These are phyloP conservation scores for Aspergillus pseudonomiae DNA, from an alignment of 2,329 filamentous ascomycete genomes.

Conservation along the genomic window DNA sequence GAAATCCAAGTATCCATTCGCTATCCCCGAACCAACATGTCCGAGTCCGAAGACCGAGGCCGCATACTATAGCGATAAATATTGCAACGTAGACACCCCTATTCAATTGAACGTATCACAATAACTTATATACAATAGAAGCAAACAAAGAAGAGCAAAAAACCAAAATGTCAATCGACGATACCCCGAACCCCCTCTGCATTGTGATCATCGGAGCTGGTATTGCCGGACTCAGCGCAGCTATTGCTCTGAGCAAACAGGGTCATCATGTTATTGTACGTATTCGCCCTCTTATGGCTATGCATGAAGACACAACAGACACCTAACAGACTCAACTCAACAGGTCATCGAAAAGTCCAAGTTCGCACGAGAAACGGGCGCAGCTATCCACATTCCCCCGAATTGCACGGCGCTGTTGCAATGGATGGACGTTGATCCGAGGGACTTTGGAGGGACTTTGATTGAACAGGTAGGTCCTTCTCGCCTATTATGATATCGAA, in stretches of 20 bases:
- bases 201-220: conserved; percentile 37
- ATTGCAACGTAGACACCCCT: not conserved
- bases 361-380: conserved; percentile 29
- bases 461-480: conserved; percentile 21
- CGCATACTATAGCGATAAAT: not conserved
- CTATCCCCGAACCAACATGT: not conserved
- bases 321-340: not conserved
- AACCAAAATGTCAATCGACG: not conserved
- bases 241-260: conserved; percentile 36
- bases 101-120: not conserved
- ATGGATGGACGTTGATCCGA: conserved; percentile 27
- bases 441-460: conserved; percentile 27
- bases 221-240: conserved; percentile 37
- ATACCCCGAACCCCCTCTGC: conserved; percentile 14
- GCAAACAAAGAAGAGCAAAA: not conserved
- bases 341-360: conserved; percentile 34
- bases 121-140: not conserved
- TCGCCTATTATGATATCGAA: not conserved
- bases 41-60: conserved; percentile 9
- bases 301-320: not conserved
- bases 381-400: conserved; percentile 30
- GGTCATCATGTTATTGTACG: conserved; percentile 37
- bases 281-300: not conserved
- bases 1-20: not conserved
- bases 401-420: conserved; percentile 31